phyloP scores from a whole-genome alignment of 345 rosid species.

The Carallia pectinifolia region DNA sequence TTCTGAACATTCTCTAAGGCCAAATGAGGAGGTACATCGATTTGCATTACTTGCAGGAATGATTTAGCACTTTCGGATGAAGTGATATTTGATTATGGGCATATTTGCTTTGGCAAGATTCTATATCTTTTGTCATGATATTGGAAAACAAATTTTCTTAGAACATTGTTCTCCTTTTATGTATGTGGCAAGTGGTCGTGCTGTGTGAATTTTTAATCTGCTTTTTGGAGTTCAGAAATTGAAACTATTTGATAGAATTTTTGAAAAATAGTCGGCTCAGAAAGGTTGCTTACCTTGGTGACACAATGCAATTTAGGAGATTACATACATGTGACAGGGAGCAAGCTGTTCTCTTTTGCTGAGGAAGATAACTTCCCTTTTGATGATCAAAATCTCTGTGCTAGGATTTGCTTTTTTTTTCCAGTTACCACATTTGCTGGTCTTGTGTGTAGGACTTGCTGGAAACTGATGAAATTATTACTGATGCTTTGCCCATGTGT shows the following conservation, averaged over 20 bases:
- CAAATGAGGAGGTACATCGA: slow-evolving; percentile 33
- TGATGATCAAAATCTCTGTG: background rate
- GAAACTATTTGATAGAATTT: background rate
- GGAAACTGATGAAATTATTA: slow-evolving; percentile 24
- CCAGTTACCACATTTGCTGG: slow-evolving; percentile 7
- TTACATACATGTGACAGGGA: too few relatives aligned
- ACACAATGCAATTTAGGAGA: too few relatives aligned
- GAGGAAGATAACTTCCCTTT: too few relatives aligned
- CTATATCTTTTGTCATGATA: background rate
- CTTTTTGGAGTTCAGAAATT: background rate
- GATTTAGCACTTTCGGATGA: background rate
- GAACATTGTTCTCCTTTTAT: background rate
- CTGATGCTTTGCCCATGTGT: slow-evolving; percentile 31
- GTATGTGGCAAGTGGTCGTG: background rate
- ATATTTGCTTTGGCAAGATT: background rate
- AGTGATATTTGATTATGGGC: background rate
- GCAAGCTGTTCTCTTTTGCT: too few relatives aligned
- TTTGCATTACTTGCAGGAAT: background rate
- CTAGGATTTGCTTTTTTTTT: background rate
- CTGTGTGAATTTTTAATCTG: background rate
- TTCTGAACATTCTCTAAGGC: slow-evolving; percentile 24
- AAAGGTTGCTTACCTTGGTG: background rate
- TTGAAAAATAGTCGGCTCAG: background rate
- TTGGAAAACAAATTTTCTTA: background rate
- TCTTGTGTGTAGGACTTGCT: slow-evolving; percentile 27